Base-by-base conservation (phyloP, 345 rosid species). In the Limnanthes douglasii region DNA sequence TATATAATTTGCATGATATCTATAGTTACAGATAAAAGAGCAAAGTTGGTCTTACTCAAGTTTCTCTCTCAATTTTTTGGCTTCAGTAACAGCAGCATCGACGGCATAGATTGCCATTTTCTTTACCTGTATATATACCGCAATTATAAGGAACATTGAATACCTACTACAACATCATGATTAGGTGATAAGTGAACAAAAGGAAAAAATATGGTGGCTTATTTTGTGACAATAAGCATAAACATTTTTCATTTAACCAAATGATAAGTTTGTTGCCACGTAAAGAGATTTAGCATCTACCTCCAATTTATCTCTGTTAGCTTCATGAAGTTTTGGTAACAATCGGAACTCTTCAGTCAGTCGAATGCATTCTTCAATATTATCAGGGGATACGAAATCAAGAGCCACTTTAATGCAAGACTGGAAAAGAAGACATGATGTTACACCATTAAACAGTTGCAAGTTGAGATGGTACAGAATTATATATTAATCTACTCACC, bases 371-470 rank as follows among this genome's bases (percentile, higher is more conserved):
- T 67, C 65, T 43, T 51, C 52, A 23, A 67, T 56, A 41, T 67
- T 67, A 8, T 62, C 73, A 15, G 73, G 73, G 18, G 69, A 67
- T 13, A 67, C 73, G 44, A 67, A 62, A 45, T 67, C 65, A 6
- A 61, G 62, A 25, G 73, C 73, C 22, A 67, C 73, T 42, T 67
- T 67, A 22, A 62, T 67, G 61, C 73, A 67, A 10, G 69, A 67
- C 69, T 67, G 59, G 2, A 36, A 41, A 31, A 45, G 12, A 25
- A 36, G 2, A 29, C 14, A 25, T 31, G 2, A 29, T 17, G 24
- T 11, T 32, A 16, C 2, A 7, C 5, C 23, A 8, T 38, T 23
- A 41, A 41, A 18, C 11, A 13, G 12, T n/a, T n/a, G n/a, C n/a
- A n/a, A 36, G 21, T n/a, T 16, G 4, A 36, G 19, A 19, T 4